Evolutionary conservation across 768 basidiomycete species (phyloP).

Genomic region (Pulveroboletus sp.): DNA sequence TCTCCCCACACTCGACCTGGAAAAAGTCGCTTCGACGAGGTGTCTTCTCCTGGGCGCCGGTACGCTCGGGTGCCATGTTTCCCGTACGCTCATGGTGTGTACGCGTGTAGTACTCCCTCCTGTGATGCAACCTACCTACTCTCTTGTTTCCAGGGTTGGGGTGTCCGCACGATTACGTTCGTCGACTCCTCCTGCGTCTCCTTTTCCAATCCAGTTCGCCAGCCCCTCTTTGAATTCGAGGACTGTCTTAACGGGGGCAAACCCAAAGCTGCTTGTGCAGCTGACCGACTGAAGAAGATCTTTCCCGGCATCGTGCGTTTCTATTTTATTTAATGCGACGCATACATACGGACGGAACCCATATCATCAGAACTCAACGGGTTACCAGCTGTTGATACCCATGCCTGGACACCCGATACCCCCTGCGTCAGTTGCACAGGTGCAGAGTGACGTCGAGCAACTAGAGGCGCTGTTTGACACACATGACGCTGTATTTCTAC

Average conservation of each 20-base stretch:
- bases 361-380: constrained; percentile 66
- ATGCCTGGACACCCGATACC: constrained; percentile 98
- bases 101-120: rapidly evolving
- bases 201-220: constrained; percentile 96
- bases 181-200: constrained; percentile 90
- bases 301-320: constrained; percentile 85
- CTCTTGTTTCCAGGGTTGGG: constrained; percentile 72
- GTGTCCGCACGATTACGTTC: constrained; percentile 87
- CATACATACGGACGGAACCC: neutral
- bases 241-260: constrained; percentile 92
- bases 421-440: constrained; percentile 47
- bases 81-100: constrained; percentile 76
- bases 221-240: constrained; percentile 93
- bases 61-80: constrained; percentile 95
- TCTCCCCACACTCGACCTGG: constrained; percentile 81
- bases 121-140: neutral
- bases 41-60: constrained; percentile 93
- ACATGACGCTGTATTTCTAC: constrained; percentile 87
- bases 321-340: no score
- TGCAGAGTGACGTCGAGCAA: constrained; percentile 60
- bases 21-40: constrained; percentile 72
- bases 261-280: constrained; percentile 90
- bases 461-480: constrained; percentile 75
- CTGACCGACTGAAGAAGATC: constrained; percentile 77
- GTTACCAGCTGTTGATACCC: constrained; percentile 76